These are phyloP conservation scores for Oryza glumipatula DNA, from an alignment of 176 grass and related monocot species.

Conservation along the genomic window DNA sequence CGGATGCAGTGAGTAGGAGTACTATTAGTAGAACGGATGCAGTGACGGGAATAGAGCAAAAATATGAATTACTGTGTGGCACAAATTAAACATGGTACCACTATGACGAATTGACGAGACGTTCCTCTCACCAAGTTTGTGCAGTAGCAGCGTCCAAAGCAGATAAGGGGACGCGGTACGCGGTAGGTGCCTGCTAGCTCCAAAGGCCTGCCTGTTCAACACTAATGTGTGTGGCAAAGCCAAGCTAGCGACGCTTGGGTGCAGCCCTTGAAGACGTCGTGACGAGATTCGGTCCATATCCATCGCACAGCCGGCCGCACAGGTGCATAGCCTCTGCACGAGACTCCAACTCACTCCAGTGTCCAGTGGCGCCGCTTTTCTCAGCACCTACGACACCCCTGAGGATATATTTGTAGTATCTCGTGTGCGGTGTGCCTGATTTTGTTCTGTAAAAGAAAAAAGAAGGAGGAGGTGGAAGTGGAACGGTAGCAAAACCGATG, in stretches of 20 bases:
- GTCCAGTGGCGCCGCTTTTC: background rate
- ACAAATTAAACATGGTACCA: background rate
- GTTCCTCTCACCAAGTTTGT: background rate
- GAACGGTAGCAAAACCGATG: no score
- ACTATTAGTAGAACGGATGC: background rate
- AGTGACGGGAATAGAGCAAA: background rate
- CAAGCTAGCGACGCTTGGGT: background rate
- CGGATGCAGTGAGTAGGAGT: no score
- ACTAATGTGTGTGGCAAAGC: constrained; percentile 7
- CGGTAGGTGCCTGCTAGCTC: background rate
- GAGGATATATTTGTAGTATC: background rate
- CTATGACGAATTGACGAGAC: background rate
- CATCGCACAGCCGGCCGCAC: background rate
- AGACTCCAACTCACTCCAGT: background rate
- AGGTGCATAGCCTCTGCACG: no score
- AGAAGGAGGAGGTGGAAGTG: no score
- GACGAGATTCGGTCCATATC: constrained; percentile 23
- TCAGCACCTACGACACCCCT: background rate
- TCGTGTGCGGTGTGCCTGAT: background rate
- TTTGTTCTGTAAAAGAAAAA: no score
- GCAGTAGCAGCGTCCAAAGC: background rate
- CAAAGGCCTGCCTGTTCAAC: constrained; percentile 9
- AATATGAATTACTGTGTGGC: background rate
- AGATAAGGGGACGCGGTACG: background rate
- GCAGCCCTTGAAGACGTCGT: background rate